phyloP scores from a whole-genome alignment of 768 basidiomycete species.

The Rhodocollybia butyracea region DNA sequence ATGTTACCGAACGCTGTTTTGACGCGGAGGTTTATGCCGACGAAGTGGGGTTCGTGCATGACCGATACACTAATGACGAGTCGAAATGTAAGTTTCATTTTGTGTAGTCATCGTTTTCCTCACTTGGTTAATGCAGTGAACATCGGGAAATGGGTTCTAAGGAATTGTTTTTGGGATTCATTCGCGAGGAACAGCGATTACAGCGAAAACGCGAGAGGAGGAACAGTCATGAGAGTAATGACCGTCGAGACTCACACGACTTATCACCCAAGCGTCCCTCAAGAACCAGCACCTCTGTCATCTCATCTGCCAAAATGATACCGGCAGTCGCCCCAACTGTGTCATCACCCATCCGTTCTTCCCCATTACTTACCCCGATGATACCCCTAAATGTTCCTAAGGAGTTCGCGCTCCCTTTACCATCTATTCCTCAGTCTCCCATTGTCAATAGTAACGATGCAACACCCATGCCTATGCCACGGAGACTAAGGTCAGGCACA shows the following conservation, averaged over 20 bases:
- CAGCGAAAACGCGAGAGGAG: conserved; percentile 31
- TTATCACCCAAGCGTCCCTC: conserved; percentile 14
- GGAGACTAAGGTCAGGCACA: conserved; percentile 40
- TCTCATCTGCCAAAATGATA: conserved; percentile 63
- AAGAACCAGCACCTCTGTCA: conserved; percentile 40
- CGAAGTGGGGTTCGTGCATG: conserved; percentile 70
- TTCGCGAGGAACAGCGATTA: conserved; percentile 61
- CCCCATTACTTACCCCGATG: conserved; percentile 58
- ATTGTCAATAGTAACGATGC: conserved; percentile 20
- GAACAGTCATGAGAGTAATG: conserved; percentile 20
- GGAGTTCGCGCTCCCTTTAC: conserved; percentile 23
- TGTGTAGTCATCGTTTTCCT: conserved; percentile 7
- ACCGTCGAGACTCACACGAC: conserved; percentile 17
- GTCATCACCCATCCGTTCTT: conserved; percentile 39
- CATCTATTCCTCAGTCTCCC: conserved; percentile 45
- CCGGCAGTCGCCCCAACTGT: conserved; percentile 57
- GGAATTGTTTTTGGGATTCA: conserved; percentile 82
- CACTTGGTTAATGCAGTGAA: conserved; percentile 56
- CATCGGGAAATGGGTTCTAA: conserved; percentile 86
- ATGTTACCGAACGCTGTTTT: conserved; percentile 85
- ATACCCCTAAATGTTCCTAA: conserved; percentile 42
- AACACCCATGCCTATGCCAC: conserved; percentile 28
- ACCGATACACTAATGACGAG: conserved; percentile 71
- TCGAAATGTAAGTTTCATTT: conserved; percentile 56
- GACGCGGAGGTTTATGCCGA: conserved; percentile 96